A percentile compares a stretch with the other conserved stretches of the same genome.
Conservation (phyloP, 768 basidiomycete genomes). For the Hericium rajendrae region DNA sequence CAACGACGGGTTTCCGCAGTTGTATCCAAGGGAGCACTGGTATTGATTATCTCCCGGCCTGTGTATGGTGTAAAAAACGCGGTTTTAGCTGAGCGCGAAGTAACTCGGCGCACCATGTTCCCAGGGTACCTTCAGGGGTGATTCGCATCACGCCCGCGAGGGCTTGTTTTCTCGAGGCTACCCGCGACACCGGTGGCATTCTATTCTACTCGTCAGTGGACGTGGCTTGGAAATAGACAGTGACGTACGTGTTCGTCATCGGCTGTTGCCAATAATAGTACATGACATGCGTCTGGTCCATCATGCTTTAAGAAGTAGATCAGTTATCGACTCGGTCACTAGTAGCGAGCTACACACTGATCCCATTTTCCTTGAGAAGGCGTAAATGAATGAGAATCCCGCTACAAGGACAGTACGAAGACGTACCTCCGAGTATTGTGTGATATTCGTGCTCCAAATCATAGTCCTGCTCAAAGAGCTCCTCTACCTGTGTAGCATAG, state of each 20-base stretch:
- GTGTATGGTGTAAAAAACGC: background rate
- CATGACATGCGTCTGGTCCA: conserved; percentile 59
- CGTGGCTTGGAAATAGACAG: background rate
- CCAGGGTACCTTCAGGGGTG: conserved; percentile 49
- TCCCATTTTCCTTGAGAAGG: conserved; percentile 46
- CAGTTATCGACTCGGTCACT: background rate
- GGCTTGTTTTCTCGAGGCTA: conserved; percentile 47
- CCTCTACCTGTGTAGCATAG: conserved; percentile 43
- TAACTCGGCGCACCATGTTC: conserved; percentile 40
- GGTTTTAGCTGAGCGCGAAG: background rate
- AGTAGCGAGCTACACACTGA: conserved; percentile 30
- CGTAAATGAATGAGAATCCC: too few relatives aligned
- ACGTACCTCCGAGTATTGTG: conserved; percentile 39
- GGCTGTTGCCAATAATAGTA: conserved; percentile 70
- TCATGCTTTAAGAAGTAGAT: conserved; percentile 33
- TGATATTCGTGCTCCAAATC: conserved; percentile 56
- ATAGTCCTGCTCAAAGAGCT: conserved; percentile 51
- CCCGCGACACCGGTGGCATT: conserved; percentile 42
- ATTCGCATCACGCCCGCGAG: conserved; percentile 57
- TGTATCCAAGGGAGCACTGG: conserved; percentile 42
- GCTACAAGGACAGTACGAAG: too few relatives aligned
- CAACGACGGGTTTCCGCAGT: conserved; percentile 39
- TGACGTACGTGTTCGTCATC: conserved; percentile 44
- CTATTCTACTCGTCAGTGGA: conserved; percentile 17
- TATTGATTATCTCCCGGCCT: conserved; percentile 62